A percentile compares a stretch with the other conserved stretches of the same genome.
Conservation (phyloP, 208 protist species). For the Trypanosoma mega region DNA sequence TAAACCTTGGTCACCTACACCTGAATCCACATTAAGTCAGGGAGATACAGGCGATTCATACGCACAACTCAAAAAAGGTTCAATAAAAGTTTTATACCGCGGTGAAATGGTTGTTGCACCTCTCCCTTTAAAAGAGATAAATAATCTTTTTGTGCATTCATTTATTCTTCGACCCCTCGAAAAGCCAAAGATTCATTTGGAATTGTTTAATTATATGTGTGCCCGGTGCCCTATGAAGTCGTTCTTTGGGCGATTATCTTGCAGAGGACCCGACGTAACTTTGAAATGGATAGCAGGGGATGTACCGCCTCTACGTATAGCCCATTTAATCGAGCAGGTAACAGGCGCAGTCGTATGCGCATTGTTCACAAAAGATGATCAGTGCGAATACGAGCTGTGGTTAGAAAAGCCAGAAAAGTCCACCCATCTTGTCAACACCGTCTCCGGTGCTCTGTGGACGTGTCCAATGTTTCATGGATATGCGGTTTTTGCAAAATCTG, state of each 20-base stretch:
- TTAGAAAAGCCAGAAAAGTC: constrained; percentile 61
- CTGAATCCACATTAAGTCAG: constrained; percentile 16
- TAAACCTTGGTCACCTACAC: constrained; percentile 25
- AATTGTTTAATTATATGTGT: constrained; percentile 64
- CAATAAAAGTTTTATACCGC: constrained; percentile 14
- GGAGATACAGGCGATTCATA: constrained; percentile 8
- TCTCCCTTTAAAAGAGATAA: constrained; percentile 40
- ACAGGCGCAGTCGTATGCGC: constrained; percentile 48
- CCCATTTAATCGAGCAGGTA: constrained; percentile 68
- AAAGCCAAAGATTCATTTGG: constrained; percentile 34
- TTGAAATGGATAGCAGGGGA: constrained; percentile 54
- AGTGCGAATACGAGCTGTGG: constrained; percentile 52
- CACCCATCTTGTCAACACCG: constrained; percentile 25
- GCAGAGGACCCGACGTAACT: constrained; percentile 51
- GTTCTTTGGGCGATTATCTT: constrained; percentile 61
- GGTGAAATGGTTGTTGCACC: constrained; percentile 32
- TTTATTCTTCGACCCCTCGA: constrained; percentile 33
- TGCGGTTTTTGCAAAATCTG: constrained; percentile 49
- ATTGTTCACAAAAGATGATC: constrained; percentile 35
- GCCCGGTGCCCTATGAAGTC: constrained; percentile 48
- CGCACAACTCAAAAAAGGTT: constrained; percentile 19
- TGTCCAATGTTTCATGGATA: constrained; percentile 64
- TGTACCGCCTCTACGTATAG: constrained; percentile 62
- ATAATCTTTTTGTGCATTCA: constrained; percentile 54
- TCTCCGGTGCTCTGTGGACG: constrained; percentile 55